Base-by-base conservation (phyloP, 768 basidiomycete genomes). In the Rhodocollybia butyracea region DNA sequence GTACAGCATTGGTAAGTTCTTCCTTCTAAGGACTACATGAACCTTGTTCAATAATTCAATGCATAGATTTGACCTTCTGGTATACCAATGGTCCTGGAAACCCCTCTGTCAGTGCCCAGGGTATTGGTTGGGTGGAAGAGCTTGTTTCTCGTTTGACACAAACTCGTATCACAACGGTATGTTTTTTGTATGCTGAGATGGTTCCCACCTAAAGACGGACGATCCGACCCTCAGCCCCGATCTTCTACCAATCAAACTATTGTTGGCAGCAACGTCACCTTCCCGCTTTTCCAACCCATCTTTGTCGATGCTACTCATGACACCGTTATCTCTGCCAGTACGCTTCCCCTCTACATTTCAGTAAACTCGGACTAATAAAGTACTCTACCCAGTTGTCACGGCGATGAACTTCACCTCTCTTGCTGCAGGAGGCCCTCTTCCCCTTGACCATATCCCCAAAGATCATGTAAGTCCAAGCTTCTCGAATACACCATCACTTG, bases 221-320 rank as follows among this genome's bases (percentile, higher is more conserved):
- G n/a, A n/a, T n/a, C n/a, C n/a, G n/a, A n/a, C n/a, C n/a, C n/a
- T n/a, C n/a, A n/a, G n/a, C n/a, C n/a, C n/a, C n/a, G n/a, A n/a
- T n/a, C 86, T 8, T 81, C 85, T 8, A 85, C 84, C 12, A 92
- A 94, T 62, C 73, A 78, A 19, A 86, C 87, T 0, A 74, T 89
- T 54, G 81, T 89, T 56, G 70, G 77, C 48, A 81, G 73, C 57
- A 64, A 69, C 1, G 68, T 70, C 15, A 79, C 74, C 0, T 86
- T 85, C 73, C 85, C 85, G 1, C 67, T 87, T 2, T 62, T 75
- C 31, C 81, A 86, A 56, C 70, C 69, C 19, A 70, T 91, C 27
- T 91, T 82, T 53, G 88, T 89, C 19, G 89, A 91, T 61, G 84
- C 84, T 1, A 83, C 78, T 21, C 89, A 91, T 58, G 90, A 91